Base-by-base conservation (phyloP, 768 basidiomycete genomes). In the Candolleomyces aberdarensis region DNA sequence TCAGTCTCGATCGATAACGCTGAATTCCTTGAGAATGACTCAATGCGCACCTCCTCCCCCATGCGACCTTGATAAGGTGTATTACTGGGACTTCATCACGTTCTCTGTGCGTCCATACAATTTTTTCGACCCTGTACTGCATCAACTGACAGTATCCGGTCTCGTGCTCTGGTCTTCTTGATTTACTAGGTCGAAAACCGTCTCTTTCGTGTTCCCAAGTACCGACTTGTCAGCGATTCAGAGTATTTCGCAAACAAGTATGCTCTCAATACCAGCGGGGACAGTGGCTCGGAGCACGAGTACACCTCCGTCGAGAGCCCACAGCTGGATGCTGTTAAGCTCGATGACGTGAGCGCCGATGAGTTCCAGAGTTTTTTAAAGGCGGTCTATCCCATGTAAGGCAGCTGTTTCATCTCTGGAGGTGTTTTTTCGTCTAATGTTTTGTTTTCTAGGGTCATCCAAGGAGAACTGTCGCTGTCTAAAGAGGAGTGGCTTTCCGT, bases 401-500 rank as follows among this genome's bases (percentile, higher is more conserved):
- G 26, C 2, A 1, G 10, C 5, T 10, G 22, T 13, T 19, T 11
- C 32, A 46, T 1, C 44, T 46, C 13, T 6, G 1, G 19, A 26
- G 10, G 5, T 8, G 20, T 7, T 20, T 22, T 8, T 36, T 44
- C 36, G 11, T 36, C 36, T 26, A 14, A 39, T 11, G 5, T 2
- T 3, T 20, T 56, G 40, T 19, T 1, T 3, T 36, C n/a, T n/a
- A 56, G 19, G 32, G 52, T 20, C 20, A 50, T 40, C 13, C n/a
- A 53, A 44, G 60, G 62, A 36, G 40, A 53, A 5, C 9, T 41
- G 6, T 29, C 3, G 15, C 53, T 67, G 3, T 62, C 56, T 8
- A 60, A 63, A n/a, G 69, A 71, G 6, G 70, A 69, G 50, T 79
- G 80, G 80, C 63, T 72, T 17, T 69, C 74, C 0, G 69, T 76